These are phyloP conservation scores for Pichia kluyveri DNA, from an alignment of 805 yeast species.

Conservation along the genomic window DNA sequence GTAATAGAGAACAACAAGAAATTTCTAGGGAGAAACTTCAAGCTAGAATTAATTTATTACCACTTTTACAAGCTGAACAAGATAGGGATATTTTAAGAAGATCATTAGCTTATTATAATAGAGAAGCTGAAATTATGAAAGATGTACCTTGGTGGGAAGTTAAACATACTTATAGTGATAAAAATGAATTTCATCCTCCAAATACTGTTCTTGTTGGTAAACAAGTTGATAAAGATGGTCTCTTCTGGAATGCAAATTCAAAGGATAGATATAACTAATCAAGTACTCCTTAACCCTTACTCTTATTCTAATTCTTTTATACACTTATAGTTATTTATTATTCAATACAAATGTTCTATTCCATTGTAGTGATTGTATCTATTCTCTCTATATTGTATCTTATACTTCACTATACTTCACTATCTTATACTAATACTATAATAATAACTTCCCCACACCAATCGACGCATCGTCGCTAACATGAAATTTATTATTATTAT, in stretches of 20 bases:
- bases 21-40: slow-evolving; percentile 66
- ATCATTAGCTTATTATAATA: slow-evolving; percentile 49
- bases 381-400: too few relatives aligned
- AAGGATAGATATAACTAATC: slow-evolving; percentile 18
- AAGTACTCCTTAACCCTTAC: too few relatives aligned
- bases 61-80: slow-evolving; percentile 71
- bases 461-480: too few relatives aligned
- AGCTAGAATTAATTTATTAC: slow-evolving; percentile 66
- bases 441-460: too few relatives aligned
- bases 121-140: slow-evolving; percentile 63
- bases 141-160: slow-evolving; percentile 56
- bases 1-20: slow-evolving; percentile 70
- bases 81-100: slow-evolving; percentile 75
- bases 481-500: too few relatives aligned
- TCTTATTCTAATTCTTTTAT: not conserved
- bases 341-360: not conserved
- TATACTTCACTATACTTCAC: too few relatives aligned
- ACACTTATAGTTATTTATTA: not conserved
- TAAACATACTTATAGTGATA: slow-evolving; percentile 30
- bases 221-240: slow-evolving; percentile 25
- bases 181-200: slow-evolving; percentile 28
- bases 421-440: too few relatives aligned
- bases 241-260: slow-evolving; percentile 23
- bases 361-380: too few relatives aligned
- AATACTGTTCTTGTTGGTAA: slow-evolving; percentile 28